Evolutionary conservation across 2,329 filamentous ascomycete genomes (phyloP), one percentile per base, ranked within the genome.

Genomic region (Scedosporium aurantiacum): DNA sequence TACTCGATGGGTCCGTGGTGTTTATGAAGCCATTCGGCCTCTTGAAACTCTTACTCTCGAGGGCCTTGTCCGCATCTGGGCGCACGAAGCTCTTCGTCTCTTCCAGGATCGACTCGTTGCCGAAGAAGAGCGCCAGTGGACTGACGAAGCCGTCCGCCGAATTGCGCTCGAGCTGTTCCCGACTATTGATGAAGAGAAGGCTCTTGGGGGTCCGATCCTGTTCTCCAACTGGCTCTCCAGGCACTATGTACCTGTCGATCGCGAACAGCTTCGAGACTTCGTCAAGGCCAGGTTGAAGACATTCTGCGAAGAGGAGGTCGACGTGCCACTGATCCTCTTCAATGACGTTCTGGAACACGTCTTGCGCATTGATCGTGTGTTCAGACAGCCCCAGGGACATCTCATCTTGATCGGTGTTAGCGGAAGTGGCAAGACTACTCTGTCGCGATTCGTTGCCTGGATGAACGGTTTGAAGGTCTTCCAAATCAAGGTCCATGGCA

Each of bases 181-280:
- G 0, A 96, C 86, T n/a, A 90, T 99, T 64, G 90, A 99, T 64
- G 89, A 97, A 67, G 82, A 88, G 52, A 88, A 91, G 73, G 92
- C 94, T 57, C 83, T 99, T 32, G 89, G 90, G 65, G 91, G 91
- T 0, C 95, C 94, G 0, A 97, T 99, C 61, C 78, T 99, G 61
- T 99, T 96, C 81, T 99, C 95, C 5, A 99, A 99, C 76, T 99
- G 94, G 94, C 82, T 99, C 5, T 97, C 93, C 12, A 97, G 96
- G 84, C 90, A 99, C 73, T 99, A 99, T 70, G 86, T 97, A 10
- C 94, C 94, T 5, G 94, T 99, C 45, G 91, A 96, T 69, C 89
- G 94, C 66, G 94, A 99, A 71, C 89, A 95, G 69, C 81, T 99
- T 43, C 87, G 95, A 67, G 94, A 97, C 67, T 99, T 97, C 67